Conservation (phyloP, 2,329 filamentous ascomycete genomes). For the Zymoseptoria brevis region DNA sequence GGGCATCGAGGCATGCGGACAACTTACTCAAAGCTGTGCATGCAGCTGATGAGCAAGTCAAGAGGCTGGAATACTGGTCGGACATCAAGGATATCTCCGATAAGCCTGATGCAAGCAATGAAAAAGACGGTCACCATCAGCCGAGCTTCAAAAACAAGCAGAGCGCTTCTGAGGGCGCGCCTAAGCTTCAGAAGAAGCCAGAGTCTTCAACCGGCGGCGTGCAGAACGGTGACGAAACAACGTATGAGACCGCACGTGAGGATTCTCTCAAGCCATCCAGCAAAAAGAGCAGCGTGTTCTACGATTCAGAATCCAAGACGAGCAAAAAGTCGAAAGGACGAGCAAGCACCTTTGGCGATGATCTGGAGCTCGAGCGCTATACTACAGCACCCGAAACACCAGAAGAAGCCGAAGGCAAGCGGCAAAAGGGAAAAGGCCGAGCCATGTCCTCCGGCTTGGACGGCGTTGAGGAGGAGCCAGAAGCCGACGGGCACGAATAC, state of each 20-base stretch:
- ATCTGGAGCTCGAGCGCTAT: conserved; percentile 13
- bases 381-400: conserved; percentile 10
- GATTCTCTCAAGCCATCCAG: conserved; percentile 3
- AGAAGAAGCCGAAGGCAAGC: conserved; percentile 6
- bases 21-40: conserved; percentile 67
- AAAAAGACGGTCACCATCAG: conserved; percentile 7
- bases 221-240: background rate
- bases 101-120: conserved; percentile 8
- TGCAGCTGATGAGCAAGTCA: conserved; percentile 73
- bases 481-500: background rate
- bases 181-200: background rate
- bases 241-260: conserved; percentile 2
- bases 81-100: conserved; percentile 47
- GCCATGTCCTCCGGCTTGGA: conserved; percentile 9
- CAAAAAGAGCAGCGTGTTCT: conserved; percentile 13
- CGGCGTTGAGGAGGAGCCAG: conserved; percentile 11
- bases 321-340: conserved; percentile 11
- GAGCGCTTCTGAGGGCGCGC: conserved; percentile 6
- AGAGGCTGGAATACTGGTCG: conserved; percentile 78
- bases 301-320: conserved; percentile 11
- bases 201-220: background rate
- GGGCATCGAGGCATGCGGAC: conserved; percentile 44
- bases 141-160: conserved; percentile 20
- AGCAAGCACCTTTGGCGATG: conserved; percentile 7
- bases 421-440: conserved; percentile 13